Evolutionary conservation across 129 eudicot genomes (phyloP), one percentile per base, ranked within the genome.

Genomic region (Deinandra increscens): DNA sequence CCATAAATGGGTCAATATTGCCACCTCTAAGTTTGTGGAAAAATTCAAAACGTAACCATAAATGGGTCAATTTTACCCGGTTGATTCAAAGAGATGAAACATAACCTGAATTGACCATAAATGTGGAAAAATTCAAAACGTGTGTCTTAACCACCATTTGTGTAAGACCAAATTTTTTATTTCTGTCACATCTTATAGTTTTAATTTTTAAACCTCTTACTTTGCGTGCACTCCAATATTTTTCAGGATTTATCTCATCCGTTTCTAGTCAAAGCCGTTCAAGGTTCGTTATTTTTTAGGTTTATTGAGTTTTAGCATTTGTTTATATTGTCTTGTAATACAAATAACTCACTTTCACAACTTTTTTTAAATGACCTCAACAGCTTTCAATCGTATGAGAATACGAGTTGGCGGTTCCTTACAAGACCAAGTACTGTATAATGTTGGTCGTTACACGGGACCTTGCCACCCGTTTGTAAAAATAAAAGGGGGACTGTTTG

Each of bases 321-420:
- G 8, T 26, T 43, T 60, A 39, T 50, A 8, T 17, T 12, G 13
- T 42, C 43, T n/a, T 79, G 56, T 49, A 82, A 54, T 75, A 46
- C 53, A 61, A 71, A 17, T 68, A 43, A n/a, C 64, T 42, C 9
- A 5, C 61, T 39, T 71, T 41, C 58, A 49, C 10, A 2, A 69
- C 31, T 8, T 55, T 6, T 58, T 45, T 12, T 12, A 15, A 34
- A 50, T 60, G 79, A 44, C 20, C 39, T 61, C 38, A 39, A 73
- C 84, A 94, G 99, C 97, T 71, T 89, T 94, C 48, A 61, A 64
- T 63, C 77, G 54, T 68, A 46, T 89, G 82, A 85, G 99, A 75
- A 61, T 93, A 78, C 82, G 99, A 70, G 70, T 89, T 13, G 99
- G 99, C 43, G 99, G 99, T 70, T 94, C 99, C 48, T 76, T 94